These are phyloP conservation scores for Coemansia sp. DNA, from an alignment of 192 early-diverging fungal genomes.

Conservation along the genomic window DNA sequence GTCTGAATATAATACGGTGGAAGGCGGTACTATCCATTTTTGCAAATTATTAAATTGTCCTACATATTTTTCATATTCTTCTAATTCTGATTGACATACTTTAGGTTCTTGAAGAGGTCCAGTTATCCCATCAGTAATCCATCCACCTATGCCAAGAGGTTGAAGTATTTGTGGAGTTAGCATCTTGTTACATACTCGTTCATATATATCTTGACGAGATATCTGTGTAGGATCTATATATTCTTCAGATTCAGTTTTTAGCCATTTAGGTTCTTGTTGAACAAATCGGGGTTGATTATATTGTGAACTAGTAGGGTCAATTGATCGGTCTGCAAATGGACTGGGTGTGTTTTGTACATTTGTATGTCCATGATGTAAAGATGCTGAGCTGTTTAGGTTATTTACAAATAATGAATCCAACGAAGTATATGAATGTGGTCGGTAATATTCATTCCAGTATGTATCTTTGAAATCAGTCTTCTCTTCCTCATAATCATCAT, in stretches of 20 bases:
- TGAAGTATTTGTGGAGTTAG: constrained; percentile 17
- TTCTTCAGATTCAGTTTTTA: constrained; percentile 30
- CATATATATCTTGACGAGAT: constrained; percentile 26
- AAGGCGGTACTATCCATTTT: constrained; percentile 43
- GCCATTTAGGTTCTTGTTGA: constrained; percentile 45
- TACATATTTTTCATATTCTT: constrained; percentile 62
- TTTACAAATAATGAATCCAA: constrained; percentile 77
- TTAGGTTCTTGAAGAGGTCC: constrained; percentile 54
- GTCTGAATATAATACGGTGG: constrained; percentile 31
- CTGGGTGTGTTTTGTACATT: constrained; percentile 26
- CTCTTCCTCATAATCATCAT: constrained; percentile 33
- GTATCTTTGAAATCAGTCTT: too few species aligned
- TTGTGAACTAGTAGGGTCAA: too few species aligned
- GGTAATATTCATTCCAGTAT: constrained; percentile 88
- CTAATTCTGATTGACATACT: constrained; percentile 47
- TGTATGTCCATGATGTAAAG: constrained; percentile 19
- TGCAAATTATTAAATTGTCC: constrained; percentile 44
- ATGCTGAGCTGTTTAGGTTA: constrained; percentile 79
- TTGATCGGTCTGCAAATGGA: constrained; percentile 39
- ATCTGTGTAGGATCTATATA: constrained; percentile 27
- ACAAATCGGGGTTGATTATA: neutral
- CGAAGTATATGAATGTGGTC: constrained; percentile 69
- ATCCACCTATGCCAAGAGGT: constrained; percentile 41
- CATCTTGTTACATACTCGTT: constrained; percentile 40
- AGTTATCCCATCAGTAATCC: constrained; percentile 49